These are phyloP conservation scores for Phytopythium montanum DNA, from an alignment of 352 stramenopile genomes.

Conservation along the genomic window DNA sequence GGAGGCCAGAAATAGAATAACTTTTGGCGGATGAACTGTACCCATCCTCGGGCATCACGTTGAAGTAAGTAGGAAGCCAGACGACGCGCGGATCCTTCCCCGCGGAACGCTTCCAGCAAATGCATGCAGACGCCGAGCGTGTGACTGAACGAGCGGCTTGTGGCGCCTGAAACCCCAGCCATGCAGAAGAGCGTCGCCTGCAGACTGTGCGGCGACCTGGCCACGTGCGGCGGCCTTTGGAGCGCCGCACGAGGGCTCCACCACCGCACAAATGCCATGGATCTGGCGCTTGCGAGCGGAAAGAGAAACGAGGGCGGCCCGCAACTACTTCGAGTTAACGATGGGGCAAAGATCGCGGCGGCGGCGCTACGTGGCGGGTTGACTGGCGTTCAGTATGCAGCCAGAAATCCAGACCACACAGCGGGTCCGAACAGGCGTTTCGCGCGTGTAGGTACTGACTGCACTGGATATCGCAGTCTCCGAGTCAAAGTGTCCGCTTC, in stretches of 20 bases:
- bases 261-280: background rate
- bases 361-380: background rate
- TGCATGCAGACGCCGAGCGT: no score
- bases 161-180: no score
- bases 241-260: background rate
- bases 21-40: background rate
- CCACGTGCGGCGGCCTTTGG: no score
- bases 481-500: no score
- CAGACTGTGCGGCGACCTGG: no score
- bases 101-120: background rate
- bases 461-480: no score
- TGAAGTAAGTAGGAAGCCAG: constrained; percentile 6
- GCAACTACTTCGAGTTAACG: background rate
- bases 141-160: no score
- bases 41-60: constrained; percentile 2
- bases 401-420: background rate
- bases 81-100: background rate
- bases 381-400: background rate
- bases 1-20: background rate
- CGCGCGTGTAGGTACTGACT: no score
- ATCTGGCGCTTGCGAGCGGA: no score
- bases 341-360: background rate
- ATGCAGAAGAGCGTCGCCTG: no score
- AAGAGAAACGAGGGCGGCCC: no score
- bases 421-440: no score